Conservation (phyloP, 306 rosid genomes). For the Acacia crassicarpa region DNA sequence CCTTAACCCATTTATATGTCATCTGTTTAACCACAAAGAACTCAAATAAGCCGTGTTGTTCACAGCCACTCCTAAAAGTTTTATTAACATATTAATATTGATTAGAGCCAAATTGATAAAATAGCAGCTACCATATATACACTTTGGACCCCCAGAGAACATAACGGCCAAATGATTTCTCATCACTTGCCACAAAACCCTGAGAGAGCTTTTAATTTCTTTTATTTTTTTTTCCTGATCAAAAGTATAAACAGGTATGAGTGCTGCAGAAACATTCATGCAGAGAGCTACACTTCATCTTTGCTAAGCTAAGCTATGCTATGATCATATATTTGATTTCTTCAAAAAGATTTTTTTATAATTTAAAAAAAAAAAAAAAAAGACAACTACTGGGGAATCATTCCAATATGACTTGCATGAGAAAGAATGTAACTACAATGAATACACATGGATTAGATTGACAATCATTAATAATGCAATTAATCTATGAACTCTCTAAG, state of each 20-base stretch:
- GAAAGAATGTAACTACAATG: constrained; percentile 41
- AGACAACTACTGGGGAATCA: constrained; percentile 19
- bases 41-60: neutral
- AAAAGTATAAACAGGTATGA: neutral
- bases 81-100: neutral
- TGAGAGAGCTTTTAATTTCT: neutral
- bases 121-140: neutral
- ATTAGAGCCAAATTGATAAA: neutral
- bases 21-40: neutral
- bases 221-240: neutral
- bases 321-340: constrained; percentile 33
- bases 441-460: constrained; percentile 46
- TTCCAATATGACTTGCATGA: constrained; percentile 21
- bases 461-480: constrained; percentile 42
- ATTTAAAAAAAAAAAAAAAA: too few relatives aligned
- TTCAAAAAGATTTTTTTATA: constrained; percentile 22
- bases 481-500: constrained; percentile 34
- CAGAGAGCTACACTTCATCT: constrained; percentile 6
- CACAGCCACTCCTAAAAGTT: neutral
- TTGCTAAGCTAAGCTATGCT: constrained; percentile 18
- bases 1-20: neutral
- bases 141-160: neutral
- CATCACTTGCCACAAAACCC: neutral
- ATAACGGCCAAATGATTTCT: neutral
- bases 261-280: constrained; percentile 12